Evolutionary conservation across 2,329 filamentous ascomycete genomes (phyloP).

Genomic region (Diplodia scrobiculata): DNA sequence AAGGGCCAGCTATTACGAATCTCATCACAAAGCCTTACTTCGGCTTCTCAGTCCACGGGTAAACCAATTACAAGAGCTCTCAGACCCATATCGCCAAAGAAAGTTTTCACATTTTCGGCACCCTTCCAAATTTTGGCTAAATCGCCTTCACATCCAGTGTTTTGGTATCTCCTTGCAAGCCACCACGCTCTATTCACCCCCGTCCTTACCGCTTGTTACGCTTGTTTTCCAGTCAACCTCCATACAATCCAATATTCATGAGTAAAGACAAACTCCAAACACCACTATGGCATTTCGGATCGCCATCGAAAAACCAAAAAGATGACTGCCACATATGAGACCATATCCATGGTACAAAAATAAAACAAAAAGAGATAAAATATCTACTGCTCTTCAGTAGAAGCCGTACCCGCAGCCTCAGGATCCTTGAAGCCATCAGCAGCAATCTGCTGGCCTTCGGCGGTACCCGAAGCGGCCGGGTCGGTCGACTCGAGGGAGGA

Average conservation of each 20-base stretch:
- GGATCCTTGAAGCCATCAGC: conserved; percentile 28
- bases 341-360: not conserved
- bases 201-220: not conserved
- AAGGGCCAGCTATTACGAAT: no score
- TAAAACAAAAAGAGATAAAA: no score
- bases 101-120: not conserved
- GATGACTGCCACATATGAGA: not conserved
- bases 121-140: not conserved
- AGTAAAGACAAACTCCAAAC: not conserved
- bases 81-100: not conserved
- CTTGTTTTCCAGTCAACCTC: not conserved
- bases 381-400: conserved; percentile 1
- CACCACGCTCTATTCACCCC: not conserved
- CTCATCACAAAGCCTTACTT: no score
- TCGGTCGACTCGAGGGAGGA: conserved; percentile 55
- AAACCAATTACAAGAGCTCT: not conserved
- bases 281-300: not conserved
- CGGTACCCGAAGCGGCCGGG: not conserved
- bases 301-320: not conserved
- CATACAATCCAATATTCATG: not conserved
- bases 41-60: no score
- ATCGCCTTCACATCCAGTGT: not conserved
- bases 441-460: conserved; percentile 24
- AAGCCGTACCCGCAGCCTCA: conserved; percentile 27
- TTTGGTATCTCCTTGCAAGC: not conserved